Conservation (phyloP, 1,139 yeast species). For the Scheffersomyces lignicola region DNA sequence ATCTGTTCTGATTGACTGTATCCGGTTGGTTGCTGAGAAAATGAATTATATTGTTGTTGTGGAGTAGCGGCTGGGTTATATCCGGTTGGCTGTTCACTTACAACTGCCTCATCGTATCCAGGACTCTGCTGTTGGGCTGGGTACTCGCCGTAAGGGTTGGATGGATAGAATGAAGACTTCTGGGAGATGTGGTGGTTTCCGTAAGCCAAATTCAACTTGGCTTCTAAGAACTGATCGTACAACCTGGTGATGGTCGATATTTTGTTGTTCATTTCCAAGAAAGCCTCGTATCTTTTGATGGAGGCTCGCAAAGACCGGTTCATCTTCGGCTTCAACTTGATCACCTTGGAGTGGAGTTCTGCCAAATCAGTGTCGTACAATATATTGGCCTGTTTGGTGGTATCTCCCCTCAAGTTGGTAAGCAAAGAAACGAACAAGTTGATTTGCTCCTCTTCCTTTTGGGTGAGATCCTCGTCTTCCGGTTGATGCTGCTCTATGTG, state of each 20-base stretch:
- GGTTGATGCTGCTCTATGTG: constrained; percentile 15
- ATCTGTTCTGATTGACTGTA: constrained; percentile 5
- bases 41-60: too few relatives aligned
- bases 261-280: constrained; percentile 79
- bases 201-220: constrained; percentile 54
- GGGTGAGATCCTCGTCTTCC: constrained; percentile 42
- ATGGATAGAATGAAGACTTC: too few relatives aligned
- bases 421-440: constrained; percentile 69
- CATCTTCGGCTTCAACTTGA: constrained; percentile 72
- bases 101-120: too few relatives aligned
- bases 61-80: too few relatives aligned
- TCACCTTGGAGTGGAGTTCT: constrained; percentile 63
- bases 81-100: too few relatives aligned
- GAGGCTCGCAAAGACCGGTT: constrained; percentile 65
- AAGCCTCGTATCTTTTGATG: constrained; percentile 64
- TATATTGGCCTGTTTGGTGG: constrained; percentile 51
- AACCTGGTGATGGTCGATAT: constrained; percentile 74
- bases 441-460: constrained; percentile 67
- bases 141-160: constrained; percentile 1
- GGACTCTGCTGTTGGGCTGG: constrained; percentile 5
- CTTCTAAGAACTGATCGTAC: constrained; percentile 78
- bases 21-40: too few relatives aligned
- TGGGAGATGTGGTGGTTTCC: constrained; percentile 27
- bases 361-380: constrained; percentile 62
- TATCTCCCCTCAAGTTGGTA: constrained; percentile 49